Evolutionary conservation across 2,329 filamentous ascomycete species (phyloP).

Genomic region (Nectriaceae sp.): DNA sequence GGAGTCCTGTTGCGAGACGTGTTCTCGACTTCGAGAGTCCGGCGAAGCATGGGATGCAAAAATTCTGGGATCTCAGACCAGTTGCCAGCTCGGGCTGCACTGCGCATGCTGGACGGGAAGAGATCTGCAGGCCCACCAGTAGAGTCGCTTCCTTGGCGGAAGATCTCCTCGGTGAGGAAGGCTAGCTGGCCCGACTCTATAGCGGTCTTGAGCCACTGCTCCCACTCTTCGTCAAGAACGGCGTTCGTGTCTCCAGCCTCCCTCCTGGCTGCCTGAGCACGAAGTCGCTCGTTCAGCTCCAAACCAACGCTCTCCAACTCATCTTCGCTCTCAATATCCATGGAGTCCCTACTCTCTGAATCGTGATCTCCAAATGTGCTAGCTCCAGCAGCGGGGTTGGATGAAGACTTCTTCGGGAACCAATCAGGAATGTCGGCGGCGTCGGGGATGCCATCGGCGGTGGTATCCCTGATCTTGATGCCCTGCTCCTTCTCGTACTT

Average conservation of each 20-base stretch:
- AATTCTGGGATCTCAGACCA: slow-evolving; percentile 61
- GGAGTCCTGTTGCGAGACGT: slow-evolving; percentile 20
- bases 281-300: slow-evolving; percentile 64
- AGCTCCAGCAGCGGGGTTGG: neutral
- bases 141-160: slow-evolving; percentile 29
- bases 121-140: slow-evolving; percentile 34
- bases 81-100: slow-evolving; percentile 55
- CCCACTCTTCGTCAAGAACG: slow-evolving; percentile 71
- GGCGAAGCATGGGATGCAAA: slow-evolving; percentile 54
- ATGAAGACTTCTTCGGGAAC: neutral
- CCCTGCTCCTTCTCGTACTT: slow-evolving; percentile 77
- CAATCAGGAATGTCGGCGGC: slow-evolving; percentile 44
- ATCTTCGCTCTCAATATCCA: slow-evolving; percentile 55
- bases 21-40: slow-evolving; percentile 44
- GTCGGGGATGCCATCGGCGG: slow-evolving; percentile 65
- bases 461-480: slow-evolving; percentile 69
- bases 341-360: slow-evolving; percentile 36
- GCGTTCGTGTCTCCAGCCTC: slow-evolving; percentile 60
- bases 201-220: slow-evolving; percentile 73
- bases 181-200: slow-evolving; percentile 63
- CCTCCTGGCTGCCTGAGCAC: slow-evolving; percentile 62
- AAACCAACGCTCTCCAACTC: slow-evolving; percentile 59
- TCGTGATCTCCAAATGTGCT: slow-evolving; percentile 8
- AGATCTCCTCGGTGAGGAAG: slow-evolving; percentile 45
- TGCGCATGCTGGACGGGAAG: slow-evolving; percentile 54